These are phyloP conservation scores for Rhizopogon vesiculosus DNA, from an alignment of 768 basidiomycete species.

Conservation along the genomic window DNA sequence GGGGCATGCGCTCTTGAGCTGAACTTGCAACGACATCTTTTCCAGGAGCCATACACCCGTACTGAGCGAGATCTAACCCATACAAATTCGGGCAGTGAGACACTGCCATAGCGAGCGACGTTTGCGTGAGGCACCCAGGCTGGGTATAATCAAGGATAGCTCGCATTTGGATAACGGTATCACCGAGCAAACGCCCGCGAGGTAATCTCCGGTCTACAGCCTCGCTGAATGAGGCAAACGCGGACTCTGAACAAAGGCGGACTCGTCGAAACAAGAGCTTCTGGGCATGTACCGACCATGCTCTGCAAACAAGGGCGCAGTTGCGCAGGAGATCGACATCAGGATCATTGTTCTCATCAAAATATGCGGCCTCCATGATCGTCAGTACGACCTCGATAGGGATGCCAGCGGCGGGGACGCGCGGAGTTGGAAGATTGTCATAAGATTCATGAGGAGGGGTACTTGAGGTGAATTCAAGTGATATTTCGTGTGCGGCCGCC, in stretches of 20 bases:
- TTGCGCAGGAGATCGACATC: constrained; percentile 41
- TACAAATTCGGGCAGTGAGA: constrained; percentile 55
- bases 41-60: constrained; percentile 50
- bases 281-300: constrained; percentile 64
- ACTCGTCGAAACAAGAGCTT: constrained; percentile 59
- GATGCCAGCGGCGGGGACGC: constrained; percentile 29
- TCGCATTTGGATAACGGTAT: constrained; percentile 49
- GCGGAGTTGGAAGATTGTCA: constrained; percentile 11
- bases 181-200: constrained; percentile 46
- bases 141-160: constrained; percentile 67
- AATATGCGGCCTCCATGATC: constrained; percentile 56
- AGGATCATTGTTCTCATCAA: constrained; percentile 30
- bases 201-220: constrained; percentile 44
- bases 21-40: constrained; percentile 46
- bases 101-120: constrained; percentile 55
- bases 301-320: constrained; percentile 61
- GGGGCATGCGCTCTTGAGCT: constrained; percentile 41
- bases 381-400: constrained; percentile 62
- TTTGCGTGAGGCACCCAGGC: constrained; percentile 49
- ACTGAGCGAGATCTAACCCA: constrained; percentile 52
- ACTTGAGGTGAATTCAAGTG: constrained; percentile 32
- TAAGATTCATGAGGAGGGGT: constrained; percentile 17
- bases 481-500: constrained; percentile 32
- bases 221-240: constrained; percentile 48
- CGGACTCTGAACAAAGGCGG: constrained; percentile 45